Conservation (phyloP, 2,329 filamentous ascomycete genomes). For the Aspergillus intermedius region DNA sequence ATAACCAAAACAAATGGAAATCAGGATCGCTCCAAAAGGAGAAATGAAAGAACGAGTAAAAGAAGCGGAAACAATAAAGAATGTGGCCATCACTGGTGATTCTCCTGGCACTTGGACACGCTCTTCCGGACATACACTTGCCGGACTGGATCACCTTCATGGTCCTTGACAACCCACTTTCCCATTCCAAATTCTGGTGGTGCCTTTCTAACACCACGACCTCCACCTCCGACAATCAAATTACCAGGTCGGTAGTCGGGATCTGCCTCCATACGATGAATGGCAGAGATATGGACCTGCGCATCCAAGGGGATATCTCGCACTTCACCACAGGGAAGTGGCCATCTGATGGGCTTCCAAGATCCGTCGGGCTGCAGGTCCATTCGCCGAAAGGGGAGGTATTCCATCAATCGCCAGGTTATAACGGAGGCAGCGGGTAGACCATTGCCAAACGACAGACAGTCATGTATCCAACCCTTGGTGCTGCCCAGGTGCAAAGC, state of each 20-base stretch:
- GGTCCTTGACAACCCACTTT: constrained; percentile 61
- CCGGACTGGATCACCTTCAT: constrained; percentile 61
- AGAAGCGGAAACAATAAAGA: neutral
- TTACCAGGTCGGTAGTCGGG: constrained; percentile 67
- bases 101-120: constrained; percentile 23
- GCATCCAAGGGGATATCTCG: constrained; percentile 67
- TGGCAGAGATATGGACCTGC: constrained; percentile 66
- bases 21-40: neutral
- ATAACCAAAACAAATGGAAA: neutral
- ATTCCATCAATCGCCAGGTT: constrained; percentile 74
- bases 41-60: neutral
- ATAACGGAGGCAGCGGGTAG: constrained; percentile 51
- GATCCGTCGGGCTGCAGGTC: constrained; percentile 65
- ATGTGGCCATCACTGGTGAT: constrained; percentile 2
- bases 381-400: constrained; percentile 73
- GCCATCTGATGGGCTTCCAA: constrained; percentile 77
- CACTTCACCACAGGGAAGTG: constrained; percentile 68
- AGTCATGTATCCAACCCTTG: constrained; percentile 60
- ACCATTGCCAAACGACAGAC: constrained; percentile 58
- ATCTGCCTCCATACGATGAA: constrained; percentile 62
- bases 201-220: constrained; percentile 59
- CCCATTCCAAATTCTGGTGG: constrained; percentile 60
- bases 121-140: constrained; percentile 57
- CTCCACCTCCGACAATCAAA: constrained; percentile 71
- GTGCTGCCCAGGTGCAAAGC: constrained; percentile 54